phyloP scores from a whole-genome alignment of 495 filamentous ascomycete species.

The Chaetomium cochliodes region DNA sequence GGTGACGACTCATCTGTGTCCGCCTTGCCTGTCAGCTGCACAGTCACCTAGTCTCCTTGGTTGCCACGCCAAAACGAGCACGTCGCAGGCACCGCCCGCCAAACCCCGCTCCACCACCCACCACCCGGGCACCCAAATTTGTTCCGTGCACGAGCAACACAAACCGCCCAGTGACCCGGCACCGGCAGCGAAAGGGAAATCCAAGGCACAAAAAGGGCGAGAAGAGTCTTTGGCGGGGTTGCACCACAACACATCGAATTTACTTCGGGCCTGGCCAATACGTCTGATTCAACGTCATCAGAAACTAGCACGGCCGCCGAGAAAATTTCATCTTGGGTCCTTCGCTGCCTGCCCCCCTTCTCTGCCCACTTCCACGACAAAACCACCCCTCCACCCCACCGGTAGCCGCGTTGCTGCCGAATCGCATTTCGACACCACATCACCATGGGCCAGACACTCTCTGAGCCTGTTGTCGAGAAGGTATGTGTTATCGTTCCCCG shows the following conservation, averaged over 20 bases:
- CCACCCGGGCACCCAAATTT: constrained; percentile 26
- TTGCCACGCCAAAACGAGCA: constrained; percentile 25
- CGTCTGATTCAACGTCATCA: constrained; percentile 22
- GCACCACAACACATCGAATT: constrained; percentile 4
- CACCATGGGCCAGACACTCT: constrained; percentile 97
- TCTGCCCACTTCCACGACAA: constrained; percentile 27
- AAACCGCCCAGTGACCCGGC: constrained; percentile 20
- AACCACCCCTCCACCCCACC: constrained; percentile 23
- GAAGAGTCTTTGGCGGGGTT: constrained; percentile 17
- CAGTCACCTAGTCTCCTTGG: constrained; percentile 6
- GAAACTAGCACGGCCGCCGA: constrained; percentile 21
- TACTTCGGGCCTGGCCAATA: constrained; percentile 8
- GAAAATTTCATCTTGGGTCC: constrained; percentile 14
- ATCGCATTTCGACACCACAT: constrained; percentile 24
- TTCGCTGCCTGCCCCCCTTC: constrained; percentile 17
- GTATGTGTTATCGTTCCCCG: constrained; percentile 54
- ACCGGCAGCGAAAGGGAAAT: constrained; percentile 22
- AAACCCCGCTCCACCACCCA: constrained; percentile 32
- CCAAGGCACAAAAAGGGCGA: constrained; percentile 14
- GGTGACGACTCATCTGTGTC: neutral
- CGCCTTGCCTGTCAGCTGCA: constrained; percentile 26
- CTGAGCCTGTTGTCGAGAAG: constrained; percentile 98
- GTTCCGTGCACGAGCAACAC: constrained; percentile 29
- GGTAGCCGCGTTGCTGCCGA: constrained; percentile 34
- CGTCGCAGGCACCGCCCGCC: constrained; percentile 10